phyloP scores from a whole-genome alignment of 352 stramenopile genomes.

The Phytophthora constricta region DNA sequence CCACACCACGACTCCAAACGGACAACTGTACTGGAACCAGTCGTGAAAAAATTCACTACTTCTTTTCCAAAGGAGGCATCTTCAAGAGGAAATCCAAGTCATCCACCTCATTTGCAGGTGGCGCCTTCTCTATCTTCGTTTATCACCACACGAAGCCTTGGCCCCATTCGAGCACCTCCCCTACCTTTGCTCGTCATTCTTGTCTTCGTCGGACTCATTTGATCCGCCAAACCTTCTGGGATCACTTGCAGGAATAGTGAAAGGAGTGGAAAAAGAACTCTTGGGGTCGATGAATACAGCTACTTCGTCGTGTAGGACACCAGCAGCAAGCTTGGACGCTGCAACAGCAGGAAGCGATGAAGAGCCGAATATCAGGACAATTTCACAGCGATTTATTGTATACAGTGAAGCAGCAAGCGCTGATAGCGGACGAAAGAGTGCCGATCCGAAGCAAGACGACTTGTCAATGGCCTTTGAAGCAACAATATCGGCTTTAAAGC shows the following conservation, averaged over 20 bases:
- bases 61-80: constrained; percentile 50
- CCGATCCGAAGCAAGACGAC: constrained; percentile 7
- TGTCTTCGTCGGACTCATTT: constrained; percentile 20
- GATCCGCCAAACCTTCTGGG: constrained; percentile 35
- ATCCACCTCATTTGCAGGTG: constrained; percentile 71
- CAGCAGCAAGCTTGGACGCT: constrained; percentile 12
- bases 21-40: not conserved
- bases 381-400: constrained; percentile 37
- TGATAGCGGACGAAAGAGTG: not conserved
- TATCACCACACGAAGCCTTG: constrained; percentile 51
- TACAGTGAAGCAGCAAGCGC: not conserved
- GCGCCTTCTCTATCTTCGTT: constrained; percentile 58
- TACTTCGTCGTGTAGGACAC: not conserved
- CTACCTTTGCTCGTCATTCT: constrained; percentile 47
- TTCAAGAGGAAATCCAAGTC: constrained; percentile 43
- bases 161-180: constrained; percentile 62
- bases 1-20: not conserved
- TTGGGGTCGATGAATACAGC: constrained; percentile 1
- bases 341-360: not conserved
- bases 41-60: constrained; percentile 45
- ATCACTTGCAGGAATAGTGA: constrained; percentile 42
- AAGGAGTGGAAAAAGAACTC: constrained; percentile 35
- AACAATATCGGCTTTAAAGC: constrained; percentile 28
- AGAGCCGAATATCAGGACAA: constrained; percentile 21
- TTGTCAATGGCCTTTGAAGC: not conserved